A percentile compares a stretch with the other conserved stretches of the same genome.
Conservation (phyloP, 306 rosid genomes). For the Pterocarpus santalinus region DNA sequence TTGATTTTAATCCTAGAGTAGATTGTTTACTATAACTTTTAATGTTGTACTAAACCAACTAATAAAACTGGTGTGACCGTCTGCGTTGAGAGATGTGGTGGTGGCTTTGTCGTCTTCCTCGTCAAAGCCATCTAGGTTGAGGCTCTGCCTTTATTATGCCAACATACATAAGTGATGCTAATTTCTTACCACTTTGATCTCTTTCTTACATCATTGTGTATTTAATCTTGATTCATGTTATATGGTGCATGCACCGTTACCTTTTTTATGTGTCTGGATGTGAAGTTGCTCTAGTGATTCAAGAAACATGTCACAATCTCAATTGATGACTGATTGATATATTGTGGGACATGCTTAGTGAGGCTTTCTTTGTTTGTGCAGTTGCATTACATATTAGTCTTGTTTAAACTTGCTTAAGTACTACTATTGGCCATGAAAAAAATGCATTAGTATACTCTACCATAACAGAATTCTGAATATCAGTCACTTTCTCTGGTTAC, state of each 20-base stretch:
- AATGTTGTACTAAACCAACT: not conserved
- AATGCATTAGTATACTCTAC: slow-evolving; percentile 10
- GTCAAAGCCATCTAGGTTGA: not conserved
- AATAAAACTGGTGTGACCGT: not conserved
- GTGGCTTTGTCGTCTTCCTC: slow-evolving; percentile 6
- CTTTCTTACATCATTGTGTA: slow-evolving; percentile 32
- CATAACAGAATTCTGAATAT: not conserved
- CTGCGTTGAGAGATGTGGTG: not conserved
- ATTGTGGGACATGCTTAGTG: slow-evolving; percentile 21
- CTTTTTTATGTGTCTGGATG: slow-evolving; percentile 27
- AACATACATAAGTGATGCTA: not conserved
- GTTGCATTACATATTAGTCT: not conserved
- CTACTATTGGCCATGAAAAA: slow-evolving; percentile 3
- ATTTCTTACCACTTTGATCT: not conserved
- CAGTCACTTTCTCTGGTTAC: slow-evolving; percentile 24
- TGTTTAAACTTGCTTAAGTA: slow-evolving; percentile 21
- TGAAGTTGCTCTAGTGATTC: slow-evolving; percentile 22
- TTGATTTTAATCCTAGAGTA: slow-evolving; percentile 17
- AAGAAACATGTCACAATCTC: slow-evolving; percentile 11
- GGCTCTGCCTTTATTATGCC: slow-evolving; percentile 17
- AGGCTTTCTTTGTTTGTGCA: slow-evolving; percentile 26
- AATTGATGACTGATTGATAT: slow-evolving; percentile 5
- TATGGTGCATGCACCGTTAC: not conserved
- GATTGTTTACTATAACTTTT: not conserved
- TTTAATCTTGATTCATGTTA: not conserved